Base-by-base conservation (phyloP, 352 stramenopile genomes). In the Phytophthora megakarya region DNA sequence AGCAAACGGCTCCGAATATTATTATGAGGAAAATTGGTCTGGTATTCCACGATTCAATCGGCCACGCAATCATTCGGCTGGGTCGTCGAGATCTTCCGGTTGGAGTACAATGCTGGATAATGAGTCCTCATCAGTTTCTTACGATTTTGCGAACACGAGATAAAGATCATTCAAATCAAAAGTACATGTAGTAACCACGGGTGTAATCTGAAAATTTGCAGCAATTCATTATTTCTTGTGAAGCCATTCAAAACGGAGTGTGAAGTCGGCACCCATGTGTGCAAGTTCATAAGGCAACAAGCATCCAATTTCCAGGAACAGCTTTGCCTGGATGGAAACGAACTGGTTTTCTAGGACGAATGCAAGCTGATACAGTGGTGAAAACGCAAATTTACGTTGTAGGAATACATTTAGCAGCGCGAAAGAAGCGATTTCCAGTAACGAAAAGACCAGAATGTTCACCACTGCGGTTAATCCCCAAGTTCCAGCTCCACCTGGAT, bases 311-410 rank as follows among this genome's bases (percentile, higher is more conserved):
- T 58, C 75, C 19, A 65, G 40, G 22, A 79, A 50, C 13, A 81
- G 51, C 7, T 65, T 54, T 26, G 52, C 48, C 23, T 85, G 76
- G 33, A 75, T 73, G 47, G 70, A 56, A n/a, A 39, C 9, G n/a
- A 56, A 8, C 16, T 84, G 69, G 0, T 46, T 75, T 51, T 76
- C 54, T 26, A 81, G 42, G 22, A 78, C 70, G 32, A 73, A 80
- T 11, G 47, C 65, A 3, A 81, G 44, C 18, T 77, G 69, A 3
- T 55, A 46, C 1, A 78, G 16, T 7, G 69, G 43, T 5, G 63
- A 73, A 11, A 80, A 50, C 3, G 18, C 38, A 21, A 80, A 65
- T 22, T 71, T 68, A 15, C 64, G 61, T 12, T 69, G 18, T 7
- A 84, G n/a, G 12, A 75, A 15, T 1, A 53, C 1, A 22, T 57